These are phyloP conservation scores for Citrullus amarus DNA, from an alignment of 306 rosid genomes.

Conservation along the genomic window DNA sequence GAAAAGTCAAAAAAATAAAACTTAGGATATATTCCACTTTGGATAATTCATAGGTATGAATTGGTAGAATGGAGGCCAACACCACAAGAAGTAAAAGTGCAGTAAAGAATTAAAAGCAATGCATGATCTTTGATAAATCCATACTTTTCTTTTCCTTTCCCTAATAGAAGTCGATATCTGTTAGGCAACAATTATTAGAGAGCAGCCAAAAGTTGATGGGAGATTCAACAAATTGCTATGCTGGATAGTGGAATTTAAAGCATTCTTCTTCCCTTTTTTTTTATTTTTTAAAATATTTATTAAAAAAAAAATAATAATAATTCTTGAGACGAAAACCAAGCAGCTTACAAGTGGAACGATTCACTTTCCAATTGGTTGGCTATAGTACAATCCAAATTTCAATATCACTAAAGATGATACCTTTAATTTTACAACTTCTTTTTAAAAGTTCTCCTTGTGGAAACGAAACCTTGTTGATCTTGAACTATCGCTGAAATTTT, in stretches of 20 bases:
- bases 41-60: too few species aligned
- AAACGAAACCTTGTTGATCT: conserved; percentile 52
- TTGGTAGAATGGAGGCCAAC: neutral
- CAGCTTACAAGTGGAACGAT: neutral
- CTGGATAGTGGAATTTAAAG: neutral
- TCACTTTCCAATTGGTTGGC: neutral
- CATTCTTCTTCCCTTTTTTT: neutral
- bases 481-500: conserved; percentile 23
- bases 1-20: too few species aligned
- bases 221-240: neutral
- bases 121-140: neutral
- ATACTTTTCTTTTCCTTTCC: neutral
- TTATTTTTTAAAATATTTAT: neutral
- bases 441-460: conserved; percentile 69
- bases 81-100: neutral
- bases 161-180: neutral
- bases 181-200: neutral
- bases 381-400: neutral
- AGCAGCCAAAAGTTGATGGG: neutral
- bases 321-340: neutral
- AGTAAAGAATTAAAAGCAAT: neutral
- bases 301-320: too few species aligned
- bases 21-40: too few species aligned
- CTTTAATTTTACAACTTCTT: conserved; percentile 12
- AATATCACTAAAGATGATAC: neutral